These are phyloP conservation scores for Komagataella populi DNA, from an alignment of 805 yeast species.

Conservation along the genomic window DNA sequence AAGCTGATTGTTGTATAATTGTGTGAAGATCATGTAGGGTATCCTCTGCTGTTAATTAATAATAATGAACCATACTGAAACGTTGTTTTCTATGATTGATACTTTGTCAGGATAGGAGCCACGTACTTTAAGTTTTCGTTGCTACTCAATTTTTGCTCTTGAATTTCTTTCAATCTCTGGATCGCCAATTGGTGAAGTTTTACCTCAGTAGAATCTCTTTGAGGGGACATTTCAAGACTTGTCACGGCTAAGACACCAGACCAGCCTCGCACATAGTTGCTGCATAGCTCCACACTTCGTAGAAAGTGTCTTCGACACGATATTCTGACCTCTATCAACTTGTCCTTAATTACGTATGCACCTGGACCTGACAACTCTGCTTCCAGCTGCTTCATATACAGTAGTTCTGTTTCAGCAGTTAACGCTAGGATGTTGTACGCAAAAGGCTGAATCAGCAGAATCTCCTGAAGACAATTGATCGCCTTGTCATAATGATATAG, in stretches of 20 bases:
- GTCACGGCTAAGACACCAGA: slow-evolving; percentile 29
- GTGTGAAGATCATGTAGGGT: not conserved
- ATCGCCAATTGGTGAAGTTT: not conserved
- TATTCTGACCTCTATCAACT: slow-evolving; percentile 4
- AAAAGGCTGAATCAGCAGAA: slow-evolving; percentile 50
- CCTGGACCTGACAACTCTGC: not conserved
- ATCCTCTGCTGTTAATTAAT: not conserved
- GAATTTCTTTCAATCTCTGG: not conserved
- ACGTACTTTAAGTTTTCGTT: not conserved
- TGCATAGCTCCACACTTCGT: slow-evolving; percentile 68
- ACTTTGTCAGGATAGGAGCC: not conserved
- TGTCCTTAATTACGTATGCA: not conserved
- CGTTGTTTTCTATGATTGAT: not conserved
- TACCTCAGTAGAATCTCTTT: not conserved
- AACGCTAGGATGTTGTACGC: slow-evolving; percentile 56
- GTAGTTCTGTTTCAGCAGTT: slow-evolving; percentile 38
- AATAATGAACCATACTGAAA: not conserved
- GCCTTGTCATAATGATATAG: slow-evolving; percentile 57
- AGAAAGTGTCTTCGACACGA: slow-evolving; percentile 33
- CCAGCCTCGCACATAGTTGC: slow-evolving; percentile 63
- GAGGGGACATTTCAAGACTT: not conserved
- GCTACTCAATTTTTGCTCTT: not conserved
- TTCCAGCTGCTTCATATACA: slow-evolving; percentile 3
- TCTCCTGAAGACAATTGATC: slow-evolving; percentile 55
- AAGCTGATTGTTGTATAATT: not conserved